Percentiles rank a stretch among this genome's conserved stretches.
Conservation (phyloP, 768 basidiomycete species). For the Hericium erinaceus region DNA sequence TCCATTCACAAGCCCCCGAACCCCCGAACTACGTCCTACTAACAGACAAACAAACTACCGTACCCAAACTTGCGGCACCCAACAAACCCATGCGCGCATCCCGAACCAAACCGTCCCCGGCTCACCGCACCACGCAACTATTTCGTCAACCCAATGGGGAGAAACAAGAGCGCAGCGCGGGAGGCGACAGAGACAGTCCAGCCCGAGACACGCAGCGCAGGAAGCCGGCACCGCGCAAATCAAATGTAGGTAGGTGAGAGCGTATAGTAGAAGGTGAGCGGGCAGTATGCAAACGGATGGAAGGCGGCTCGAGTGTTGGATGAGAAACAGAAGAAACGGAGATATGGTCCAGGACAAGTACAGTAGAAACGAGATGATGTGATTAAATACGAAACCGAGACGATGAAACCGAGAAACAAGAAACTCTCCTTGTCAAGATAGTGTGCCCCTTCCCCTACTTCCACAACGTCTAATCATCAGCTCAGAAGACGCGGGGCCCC, state of each 20-base stretch:
- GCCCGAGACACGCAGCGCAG: neutral
- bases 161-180: conserved; percentile 26
- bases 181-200: conserved; percentile 24
- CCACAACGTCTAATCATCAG: neutral
- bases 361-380: conserved; percentile 5
- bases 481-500: neutral
- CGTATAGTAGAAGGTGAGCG: neutral
- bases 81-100: neutral
- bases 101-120: conserved; percentile 25
- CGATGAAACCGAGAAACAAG: conserved; percentile 12
- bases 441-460: neutral
- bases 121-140: conserved; percentile 32
- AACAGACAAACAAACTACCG: neutral
- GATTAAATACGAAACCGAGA: conserved; percentile 8
- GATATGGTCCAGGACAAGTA: conserved; percentile 6
- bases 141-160: conserved; percentile 42
- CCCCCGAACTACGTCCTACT: neutral
- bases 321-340: neutral
- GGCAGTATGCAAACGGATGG: neutral
- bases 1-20: neutral
- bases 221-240: conserved; percentile 3
- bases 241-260: neutral
- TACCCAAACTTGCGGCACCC: neutral
- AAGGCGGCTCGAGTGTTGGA: neutral
- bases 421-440: neutral